Evolutionary conservation across 768 basidiomycete genomes (phyloP).

Genomic region (Xerocomellus amylosporus): DNA sequence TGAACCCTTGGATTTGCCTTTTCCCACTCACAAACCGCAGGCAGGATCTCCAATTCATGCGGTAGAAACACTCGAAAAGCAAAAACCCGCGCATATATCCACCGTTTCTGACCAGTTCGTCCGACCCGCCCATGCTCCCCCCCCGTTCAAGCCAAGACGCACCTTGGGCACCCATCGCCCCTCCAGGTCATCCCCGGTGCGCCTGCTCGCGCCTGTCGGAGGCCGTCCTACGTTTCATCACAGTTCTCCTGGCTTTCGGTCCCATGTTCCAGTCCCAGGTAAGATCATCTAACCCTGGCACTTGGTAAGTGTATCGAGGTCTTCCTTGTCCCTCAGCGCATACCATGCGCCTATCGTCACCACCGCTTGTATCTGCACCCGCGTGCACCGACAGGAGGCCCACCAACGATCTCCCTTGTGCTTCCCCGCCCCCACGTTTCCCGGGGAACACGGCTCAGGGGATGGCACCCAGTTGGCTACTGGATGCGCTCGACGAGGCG

Average conservation of each 20-base stretch:
- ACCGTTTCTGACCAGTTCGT: not conserved
- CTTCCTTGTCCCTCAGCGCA: conserved; percentile 6
- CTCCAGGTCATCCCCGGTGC: conserved; percentile 7
- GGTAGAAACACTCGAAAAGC: not conserved
- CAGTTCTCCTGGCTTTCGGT: conserved; percentile 11
- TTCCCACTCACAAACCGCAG: not conserved
- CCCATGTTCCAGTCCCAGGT: conserved; percentile 11
- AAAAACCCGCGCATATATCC: conserved; percentile 17
- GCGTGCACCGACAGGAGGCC: not conserved
- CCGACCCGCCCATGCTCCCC: not conserved
- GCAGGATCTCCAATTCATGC: not conserved
- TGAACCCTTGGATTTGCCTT: not conserved
- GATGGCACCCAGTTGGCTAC: conserved; percentile 5
- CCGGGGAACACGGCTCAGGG: not conserved
- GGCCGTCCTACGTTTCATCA: not conserved
- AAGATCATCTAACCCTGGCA: conserved; percentile 1
- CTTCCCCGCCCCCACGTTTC: not conserved
- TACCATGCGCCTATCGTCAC: not conserved
- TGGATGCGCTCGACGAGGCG: conserved; percentile 2
- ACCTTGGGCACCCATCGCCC: not conserved
- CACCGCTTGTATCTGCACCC: not conserved
- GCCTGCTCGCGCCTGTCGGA: not conserved
- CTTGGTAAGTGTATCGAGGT: conserved; percentile 8
- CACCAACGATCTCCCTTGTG: not conserved
- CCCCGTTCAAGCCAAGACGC: not conserved